Base-by-base conservation (phyloP, 805 yeast species). In the Candida tibetensis region DNA sequence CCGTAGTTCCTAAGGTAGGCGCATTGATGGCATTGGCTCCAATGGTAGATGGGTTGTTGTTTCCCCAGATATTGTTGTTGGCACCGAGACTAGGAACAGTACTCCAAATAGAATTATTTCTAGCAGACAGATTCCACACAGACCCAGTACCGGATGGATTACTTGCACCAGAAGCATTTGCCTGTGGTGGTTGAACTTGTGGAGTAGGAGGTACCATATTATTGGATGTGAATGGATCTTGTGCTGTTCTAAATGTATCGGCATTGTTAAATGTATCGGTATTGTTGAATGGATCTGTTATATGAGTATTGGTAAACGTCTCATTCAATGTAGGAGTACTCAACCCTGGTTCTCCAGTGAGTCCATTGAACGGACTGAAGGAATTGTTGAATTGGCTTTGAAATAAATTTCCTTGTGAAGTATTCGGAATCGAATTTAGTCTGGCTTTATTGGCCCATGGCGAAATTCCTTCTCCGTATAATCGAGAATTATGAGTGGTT, bases 91-190 rank as follows among this genome's bases (percentile, higher is more conserved):
- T 21, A 10, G 46, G 37, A 2, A 42, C 18, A 13, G 34, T 52
- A 27, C 57, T 55, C 70, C 70, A 64, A 28, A 64, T 63, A 3
- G 67, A 60, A 35, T 48, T 53, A 39, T 47, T 58, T 27, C 62
- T 33, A 4, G 60, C 37, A 5, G 52, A 43, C 21, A 33, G 46
- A 17, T 37, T 42, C 52, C 51, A 48, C 6, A 45, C 44, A 10
- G 25, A 7, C 10, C 25, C 25, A 12, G 30, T 17, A 16, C 32
- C 33, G n/a, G 34, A 26, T 18, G 34, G 32, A 17, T 17, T 26
- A 21, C 13, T 13, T 4, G 31, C 16, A 16, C n/a, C 19, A 1
- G 29, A 21, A 15, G 33, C 31, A 16, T 16, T 17, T 5, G 42
- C 30, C n/a, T n/a, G n/a, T n/a, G n/a, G n/a, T 34, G 30, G 28